phyloP scores from a whole-genome alignment of 2,329 filamentous ascomycete species.

The Proliferodiscus dingleyae region DNA sequence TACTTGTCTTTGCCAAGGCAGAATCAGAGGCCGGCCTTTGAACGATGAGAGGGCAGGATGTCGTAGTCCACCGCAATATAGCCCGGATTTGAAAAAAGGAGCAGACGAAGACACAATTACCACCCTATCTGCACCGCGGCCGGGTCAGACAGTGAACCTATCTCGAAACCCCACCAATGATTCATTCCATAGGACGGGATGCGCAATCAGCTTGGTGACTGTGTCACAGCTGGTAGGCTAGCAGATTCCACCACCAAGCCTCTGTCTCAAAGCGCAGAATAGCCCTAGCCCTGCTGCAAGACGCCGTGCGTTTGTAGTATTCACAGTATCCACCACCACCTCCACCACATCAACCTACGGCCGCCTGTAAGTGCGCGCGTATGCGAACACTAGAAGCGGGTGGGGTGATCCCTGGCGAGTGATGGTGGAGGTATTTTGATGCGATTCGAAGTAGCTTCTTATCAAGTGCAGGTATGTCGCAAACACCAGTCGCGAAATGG shows the following conservation, averaged over 20 bases:
- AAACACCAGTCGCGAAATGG: no score
- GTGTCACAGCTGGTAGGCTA: conserved; percentile 2
- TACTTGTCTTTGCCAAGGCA: no score
- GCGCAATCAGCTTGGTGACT: not conserved
- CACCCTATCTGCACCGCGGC: not conserved
- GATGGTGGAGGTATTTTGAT: not conserved
- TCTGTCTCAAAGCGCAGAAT: conserved; percentile 13
- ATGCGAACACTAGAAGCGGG: conserved; percentile 34
- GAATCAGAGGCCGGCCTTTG: no score
- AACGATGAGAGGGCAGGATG: no score
- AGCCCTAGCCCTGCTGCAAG: conserved; percentile 3
- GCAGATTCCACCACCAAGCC: conserved; percentile 1
- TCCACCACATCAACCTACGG: conserved; percentile 29
- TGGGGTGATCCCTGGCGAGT: conserved; percentile 24
- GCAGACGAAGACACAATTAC: not conserved
- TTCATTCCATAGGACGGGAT: conserved; percentile 4
- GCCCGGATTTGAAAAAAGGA: no score
- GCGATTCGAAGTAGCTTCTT: no score
- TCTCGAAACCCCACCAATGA: not conserved
- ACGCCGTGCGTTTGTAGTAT: conserved; percentile 14
- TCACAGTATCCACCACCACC: conserved; percentile 25
- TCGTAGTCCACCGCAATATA: no score
- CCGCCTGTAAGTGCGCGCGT: conserved; percentile 21
- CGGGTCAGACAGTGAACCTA: not conserved
- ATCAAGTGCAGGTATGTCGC: no score